A percentile compares a stretch with the other conserved stretches of the same genome.
phyloP scores from a whole-genome alignment of 2,329 filamentous ascomycete species.

The Thermomyces lanuginosus region DNA sequence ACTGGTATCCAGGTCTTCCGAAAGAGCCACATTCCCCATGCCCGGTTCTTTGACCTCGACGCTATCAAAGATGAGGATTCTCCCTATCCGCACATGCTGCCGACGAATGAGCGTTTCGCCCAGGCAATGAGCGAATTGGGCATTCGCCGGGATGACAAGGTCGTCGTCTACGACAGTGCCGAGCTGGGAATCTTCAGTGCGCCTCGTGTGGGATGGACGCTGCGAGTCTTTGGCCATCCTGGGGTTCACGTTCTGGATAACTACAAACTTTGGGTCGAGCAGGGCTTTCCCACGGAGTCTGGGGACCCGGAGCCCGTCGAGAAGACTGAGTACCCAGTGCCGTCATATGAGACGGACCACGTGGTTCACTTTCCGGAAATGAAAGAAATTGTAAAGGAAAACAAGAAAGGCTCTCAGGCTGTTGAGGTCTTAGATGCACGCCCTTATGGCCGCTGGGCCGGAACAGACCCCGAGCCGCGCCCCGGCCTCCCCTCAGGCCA shows the following conservation, averaged over 20 bases:
- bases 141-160: conserved; percentile 68
- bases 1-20: conserved; percentile 68
- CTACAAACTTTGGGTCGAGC: conserved; percentile 81
- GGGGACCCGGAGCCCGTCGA: conserved; percentile 35
- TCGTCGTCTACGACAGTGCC: conserved; percentile 86
- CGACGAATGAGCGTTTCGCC: conserved; percentile 62
- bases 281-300: conserved; percentile 67
- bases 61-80: conserved; percentile 74
- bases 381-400: conserved; percentile 54
- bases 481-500: conserved; percentile 77
- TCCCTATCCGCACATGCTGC: conserved; percentile 93
- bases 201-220: conserved; percentile 83
- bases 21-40: conserved; percentile 67
- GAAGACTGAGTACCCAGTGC: conserved; percentile 30
- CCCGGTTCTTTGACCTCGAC: conserved; percentile 93
- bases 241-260: conserved; percentile 89
- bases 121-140: conserved; percentile 78
- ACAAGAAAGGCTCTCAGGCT: conserved; percentile 68
- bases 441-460: conserved; percentile 61
- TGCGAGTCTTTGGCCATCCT: conserved; percentile 75
- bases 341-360: conserved; percentile 45
- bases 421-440: conserved; percentile 84
- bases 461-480: conserved; percentile 70
- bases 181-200: conserved; percentile 90
- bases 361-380: conserved; percentile 74